A percentile compares a stretch with the other conserved stretches of the same genome.
phyloP scores from a whole-genome alignment of 2,329 filamentous ascomycete genomes.

The Colletotrichum eremochloae region DNA sequence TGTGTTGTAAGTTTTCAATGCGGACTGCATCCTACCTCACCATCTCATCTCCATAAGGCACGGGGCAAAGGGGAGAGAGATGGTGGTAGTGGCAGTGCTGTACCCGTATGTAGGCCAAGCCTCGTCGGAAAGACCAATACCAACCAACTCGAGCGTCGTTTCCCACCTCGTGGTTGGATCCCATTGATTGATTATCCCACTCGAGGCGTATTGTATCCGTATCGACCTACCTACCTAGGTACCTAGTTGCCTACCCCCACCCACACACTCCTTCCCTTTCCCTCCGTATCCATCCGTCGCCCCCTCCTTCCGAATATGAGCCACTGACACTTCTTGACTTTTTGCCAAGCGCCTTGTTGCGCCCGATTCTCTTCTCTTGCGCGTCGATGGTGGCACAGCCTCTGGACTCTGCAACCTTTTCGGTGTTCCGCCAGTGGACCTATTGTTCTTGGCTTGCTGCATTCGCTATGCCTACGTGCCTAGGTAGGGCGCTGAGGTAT shows the following conservation, averaged over 20 bases:
- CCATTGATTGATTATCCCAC: background rate
- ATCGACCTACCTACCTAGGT: background rate
- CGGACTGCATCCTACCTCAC: too few species aligned
- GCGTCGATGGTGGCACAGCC: conserved; percentile 34
- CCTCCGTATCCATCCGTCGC: background rate
- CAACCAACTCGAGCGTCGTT: background rate
- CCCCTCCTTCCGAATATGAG: background rate
- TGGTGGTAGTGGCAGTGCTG: conserved; percentile 31
- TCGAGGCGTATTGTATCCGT: too few species aligned
- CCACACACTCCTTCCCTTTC: background rate
- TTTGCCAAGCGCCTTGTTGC: conserved; percentile 34
- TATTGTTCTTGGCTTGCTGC: background rate
- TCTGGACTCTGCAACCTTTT: conserved; percentile 20
- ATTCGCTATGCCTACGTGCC: background rate
- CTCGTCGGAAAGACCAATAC: conserved; percentile 11
- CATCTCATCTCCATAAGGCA: background rate
- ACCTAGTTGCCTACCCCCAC: background rate
- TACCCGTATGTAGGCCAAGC: conserved; percentile 32
- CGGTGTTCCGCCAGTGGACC: background rate
- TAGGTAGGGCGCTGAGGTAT: background rate
- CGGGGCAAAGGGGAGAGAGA: background rate
- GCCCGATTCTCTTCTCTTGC: conserved; percentile 25
- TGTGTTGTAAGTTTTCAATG: too few species aligned
- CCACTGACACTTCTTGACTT: conserved; percentile 19
- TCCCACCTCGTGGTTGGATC: conserved; percentile 22